Evolutionary conservation across 139 green algal species (phyloP), one percentile per base, ranked within the genome.

Genomic region (Deuterostichococcus epilithicus): DNA sequence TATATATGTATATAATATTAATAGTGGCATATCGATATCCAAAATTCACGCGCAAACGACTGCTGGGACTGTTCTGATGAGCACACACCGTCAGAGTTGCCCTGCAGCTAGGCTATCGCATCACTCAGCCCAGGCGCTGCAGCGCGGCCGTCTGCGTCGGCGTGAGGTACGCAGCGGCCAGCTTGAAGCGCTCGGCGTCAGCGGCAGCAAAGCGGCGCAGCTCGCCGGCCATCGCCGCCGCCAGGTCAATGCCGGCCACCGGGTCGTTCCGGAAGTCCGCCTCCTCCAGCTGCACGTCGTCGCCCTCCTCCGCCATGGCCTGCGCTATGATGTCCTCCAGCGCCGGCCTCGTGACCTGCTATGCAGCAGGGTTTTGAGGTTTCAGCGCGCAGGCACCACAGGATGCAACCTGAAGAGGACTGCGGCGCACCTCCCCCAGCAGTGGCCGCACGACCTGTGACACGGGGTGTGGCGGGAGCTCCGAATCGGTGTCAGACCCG

Each of bases 161-260:
- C 52, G 52, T 63, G 3, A 63, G 52, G 52, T 63, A 63, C 3
- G 52, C 52, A 5, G 20, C 8, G 18, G 20, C 52, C 3, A 20
- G 3, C 66, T 75, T 30, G 39, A 80, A 80, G 44, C 44, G 39
- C 28, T 42, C 45, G 20, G 13, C 30, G 18, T 80, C 33, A n/a
- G 10, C 33, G 5, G n/a, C 42, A 3, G 67, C 59, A 42, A 81
- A 44, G 38, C 0, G 52, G n/a, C 60, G 38, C 60, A 81, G 60
- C 59, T 81, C 59, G 39, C 69, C 22, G 1, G 4, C 39, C 18
- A 81, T 33, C 35, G 60, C 76, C 15, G 2, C 59, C 25, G 52
- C 70, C 32, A 81, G 33, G 42, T 81, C 77, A 1, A 81, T 6
- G 33, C 52, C 10, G 2, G 68, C 39, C 26, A 80, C 18, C n/a